phyloP scores from a whole-genome alignment of 2,329 filamentous ascomycete species.

The Fusarium tuaranense region DNA sequence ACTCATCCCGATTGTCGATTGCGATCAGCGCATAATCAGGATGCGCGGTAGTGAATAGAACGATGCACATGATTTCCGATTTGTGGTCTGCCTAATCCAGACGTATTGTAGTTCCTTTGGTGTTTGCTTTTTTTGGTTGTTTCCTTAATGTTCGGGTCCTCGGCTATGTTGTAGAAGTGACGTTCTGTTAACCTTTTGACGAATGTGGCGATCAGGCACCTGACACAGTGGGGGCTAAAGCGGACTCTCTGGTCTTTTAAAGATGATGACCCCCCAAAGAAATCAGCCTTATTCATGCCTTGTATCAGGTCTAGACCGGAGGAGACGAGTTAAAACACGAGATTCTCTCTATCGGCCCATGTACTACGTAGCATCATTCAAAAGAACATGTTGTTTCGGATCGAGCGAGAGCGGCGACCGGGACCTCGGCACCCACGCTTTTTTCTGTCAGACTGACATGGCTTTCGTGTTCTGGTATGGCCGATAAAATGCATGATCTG shows the following conservation, averaged over 20 bases:
- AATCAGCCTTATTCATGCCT: neutral
- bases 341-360: slow-evolving; percentile 6
- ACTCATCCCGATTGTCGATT: slow-evolving; percentile 83
- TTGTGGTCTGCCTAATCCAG: slow-evolving; percentile 3
- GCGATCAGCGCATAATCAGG: slow-evolving; percentile 80
- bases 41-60: slow-evolving; percentile 79
- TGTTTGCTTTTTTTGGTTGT: slow-evolving; percentile 7
- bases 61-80: slow-evolving; percentile 75
- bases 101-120: neutral
- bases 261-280: slow-evolving; percentile 20
- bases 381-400: slow-evolving; percentile 20
- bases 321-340: slow-evolving; percentile 7
- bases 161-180: neutral
- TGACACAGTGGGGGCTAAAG: slow-evolving; percentile 5
- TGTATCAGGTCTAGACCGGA: neutral
- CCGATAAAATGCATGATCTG: slow-evolving; percentile 36
- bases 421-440: slow-evolving; percentile 34
- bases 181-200: slow-evolving; percentile 20
- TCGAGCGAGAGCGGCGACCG: slow-evolving; percentile 11
- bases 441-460: neutral
- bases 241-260: slow-evolving; percentile 35
- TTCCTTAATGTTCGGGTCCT: neutral
- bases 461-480: neutral
- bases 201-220: slow-evolving; percentile 18
- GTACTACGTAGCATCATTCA: neutral